Base-by-base conservation (phyloP, 2,329 filamentous ascomycete genomes). In the Aspergillus neoniger region DNA sequence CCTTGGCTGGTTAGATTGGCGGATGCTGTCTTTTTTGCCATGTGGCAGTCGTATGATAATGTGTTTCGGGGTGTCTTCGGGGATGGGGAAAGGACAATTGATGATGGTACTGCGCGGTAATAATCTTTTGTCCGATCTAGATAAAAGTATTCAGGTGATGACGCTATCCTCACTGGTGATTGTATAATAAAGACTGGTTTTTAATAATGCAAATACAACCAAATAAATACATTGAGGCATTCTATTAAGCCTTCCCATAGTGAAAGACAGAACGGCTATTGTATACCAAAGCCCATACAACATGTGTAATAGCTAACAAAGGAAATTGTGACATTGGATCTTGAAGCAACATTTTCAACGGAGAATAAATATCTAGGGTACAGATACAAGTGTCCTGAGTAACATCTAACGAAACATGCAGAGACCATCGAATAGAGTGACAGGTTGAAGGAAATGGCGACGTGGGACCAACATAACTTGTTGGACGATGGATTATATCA, bases 51-150 rank as follows among this genome's bases (percentile, higher is more conserved):
- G 50, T 91, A 92, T 76, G 89, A 92, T 76, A 62, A 55, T 0
- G 71, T 86, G 17, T 88, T 89, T 66, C 88, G 86, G 74, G 79
- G 76, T 0, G 43, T 88, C 0, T 97, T 96, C 80, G 94, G 94
- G 0, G 91, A 98, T 71, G 95, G 95, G 0, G 94, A 98, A 81
- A 85, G 86, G 67, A 87, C 85, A 1, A 70, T 81, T 19, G 68
- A 53, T 36, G 30, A 54, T 38, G 47, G 30, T 36, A n/a, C 4
- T 32, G 36, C n/a, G 10, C 17, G 50, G 9, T 53, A 25, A 39
- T 4, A 8, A 30, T 15, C 15, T 52, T 10, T 23, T 28, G 25
- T 28, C 6, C 7, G 15, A 30, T 30, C 25, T 50, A 30, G 10
- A 21, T 14, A 25, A n/a, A 36, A 28, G n/a, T 39, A 19, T n/a